phyloP scores from a whole-genome alignment of 345 rosid species.

The Gossypium stocksii region DNA sequence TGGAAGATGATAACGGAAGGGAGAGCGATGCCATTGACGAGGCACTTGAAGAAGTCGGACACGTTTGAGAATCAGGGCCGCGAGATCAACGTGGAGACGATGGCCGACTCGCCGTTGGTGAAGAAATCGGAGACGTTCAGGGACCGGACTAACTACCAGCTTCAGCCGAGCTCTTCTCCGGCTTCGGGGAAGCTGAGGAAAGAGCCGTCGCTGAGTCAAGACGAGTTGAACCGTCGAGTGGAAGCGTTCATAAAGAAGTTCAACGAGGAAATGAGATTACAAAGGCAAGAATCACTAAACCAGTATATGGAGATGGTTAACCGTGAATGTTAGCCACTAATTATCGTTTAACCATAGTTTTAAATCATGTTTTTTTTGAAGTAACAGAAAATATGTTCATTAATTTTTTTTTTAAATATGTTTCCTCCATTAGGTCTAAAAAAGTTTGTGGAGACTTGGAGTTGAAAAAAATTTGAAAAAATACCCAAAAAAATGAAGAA shows the following conservation, averaged over 20 bases:
- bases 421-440: not conserved
- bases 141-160: conserved; percentile 16
- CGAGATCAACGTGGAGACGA: not conserved
- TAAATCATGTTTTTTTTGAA: too few species aligned
- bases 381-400: conserved; percentile 9
- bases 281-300: conserved; percentile 32
- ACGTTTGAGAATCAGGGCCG: conserved; percentile 22
- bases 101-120: not conserved
- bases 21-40: conserved; percentile 11
- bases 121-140: conserved; percentile 18
- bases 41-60: conserved; percentile 50
- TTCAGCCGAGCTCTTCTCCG: not conserved
- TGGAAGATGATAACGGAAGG: conserved; percentile 24
- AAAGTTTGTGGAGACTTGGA: not conserved
- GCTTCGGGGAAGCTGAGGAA: conserved; percentile 24
- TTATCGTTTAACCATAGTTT: not conserved
- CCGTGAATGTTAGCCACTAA: conserved; percentile 9
- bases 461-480: not conserved
- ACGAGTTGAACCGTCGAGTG: conserved; percentile 45
- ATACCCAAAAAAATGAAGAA: not conserved
- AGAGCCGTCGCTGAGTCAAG: conserved; percentile 43
- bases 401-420: not conserved
- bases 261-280: conserved; percentile 27
- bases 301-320: conserved; percentile 35
- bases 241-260: conserved; percentile 47